phyloP scores from a whole-genome alignment of 2,329 filamentous ascomycete species.

The Xylaria sp. region DNA sequence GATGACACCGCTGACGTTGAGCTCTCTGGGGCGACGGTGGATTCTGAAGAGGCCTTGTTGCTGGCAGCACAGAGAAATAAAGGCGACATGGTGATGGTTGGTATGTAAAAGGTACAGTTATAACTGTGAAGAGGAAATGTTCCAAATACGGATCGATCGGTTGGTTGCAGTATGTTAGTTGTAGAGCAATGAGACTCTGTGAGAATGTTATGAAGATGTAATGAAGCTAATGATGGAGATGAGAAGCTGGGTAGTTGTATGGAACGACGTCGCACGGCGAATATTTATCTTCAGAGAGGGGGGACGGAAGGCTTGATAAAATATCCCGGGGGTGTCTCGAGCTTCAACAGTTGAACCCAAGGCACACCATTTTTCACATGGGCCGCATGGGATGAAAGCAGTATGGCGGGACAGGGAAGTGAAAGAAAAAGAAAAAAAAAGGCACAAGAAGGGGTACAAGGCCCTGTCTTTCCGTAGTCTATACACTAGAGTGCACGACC shows the following conservation, averaged over 20 bases:
- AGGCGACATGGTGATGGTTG: conserved; percentile 11
- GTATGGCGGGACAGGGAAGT: conserved; percentile 12
- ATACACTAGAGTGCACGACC: conserved; percentile 1
- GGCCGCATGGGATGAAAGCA: conserved; percentile 9
- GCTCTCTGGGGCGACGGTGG: background rate
- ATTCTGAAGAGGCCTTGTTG: conserved; percentile 6
- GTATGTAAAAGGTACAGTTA: background rate
- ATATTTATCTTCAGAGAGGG: conserved; percentile 11
- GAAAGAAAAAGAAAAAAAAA: conserved; percentile 8
- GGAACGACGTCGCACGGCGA: conserved; percentile 27
- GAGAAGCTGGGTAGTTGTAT: conserved; percentile 8
- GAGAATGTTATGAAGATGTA: background rate
- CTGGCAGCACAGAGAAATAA: conserved; percentile 15
- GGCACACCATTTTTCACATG: background rate
- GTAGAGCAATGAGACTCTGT: background rate
- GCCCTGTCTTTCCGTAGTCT: conserved; percentile 5
- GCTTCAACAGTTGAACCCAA: background rate
- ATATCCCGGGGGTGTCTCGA: conserved; percentile 1
- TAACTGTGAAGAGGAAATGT: background rate
- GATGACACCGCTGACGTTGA: conserved; percentile 17
- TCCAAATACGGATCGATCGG: too few relatives aligned
- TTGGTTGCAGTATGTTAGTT: background rate
- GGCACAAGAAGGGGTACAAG: conserved; percentile 11
- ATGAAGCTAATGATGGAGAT: background rate
- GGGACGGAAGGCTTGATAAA: background rate